Evolutionary conservation across 768 basidiomycete species (phyloP), one percentile per base, ranked within the genome.

Genomic region (Psilocybe cubensis): DNA sequence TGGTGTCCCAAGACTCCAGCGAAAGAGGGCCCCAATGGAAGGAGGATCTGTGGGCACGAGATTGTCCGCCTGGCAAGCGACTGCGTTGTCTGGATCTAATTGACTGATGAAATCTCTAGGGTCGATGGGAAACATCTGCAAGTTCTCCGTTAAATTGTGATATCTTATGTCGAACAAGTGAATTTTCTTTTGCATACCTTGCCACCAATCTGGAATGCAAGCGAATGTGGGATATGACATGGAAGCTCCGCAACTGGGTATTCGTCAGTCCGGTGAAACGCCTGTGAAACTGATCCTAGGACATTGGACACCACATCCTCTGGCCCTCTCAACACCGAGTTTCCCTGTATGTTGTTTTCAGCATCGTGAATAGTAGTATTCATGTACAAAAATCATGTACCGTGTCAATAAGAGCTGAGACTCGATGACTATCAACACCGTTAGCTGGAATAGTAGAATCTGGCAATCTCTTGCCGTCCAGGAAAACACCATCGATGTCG

Each of bases 1-100:
- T 0, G 89, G 88, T 62, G 82, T 83, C 2, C 89, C 89, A 21
- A 91, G 75, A 71, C 83, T 89, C 88, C 88, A 91, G 46, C 85
- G 81, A 64, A 83, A 89, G 27, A 86, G 62, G 10, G 80, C 72
- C 3, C 82, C 81, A 11, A 69, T 64, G 33, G 69, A 64, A 2
- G 88, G 88, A 3, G 86, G 74, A 62, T 90, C 89, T 3, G 87
- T 89, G 3, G 76, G 54, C 0, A 82, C 84, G 25, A 90, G 49
- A 46, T 83, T 85, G 62, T 78, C 74, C 3, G 86, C 81, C 14
- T 75, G 68, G 58, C 88, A 91, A 2, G 70, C 74, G 12, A 73
- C 68, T 0, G 75, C 73, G 41, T 80, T 68, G 14, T 67, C 72
- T 0, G 68, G 54, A 29, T 63, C 63, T 11, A 66, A 62, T 35